A percentile compares a stretch with the other conserved stretches of the same genome.
phyloP scores from a whole-genome alignment of 2,329 filamentous ascomycete species.

The Plectosphaerella sp. region DNA sequence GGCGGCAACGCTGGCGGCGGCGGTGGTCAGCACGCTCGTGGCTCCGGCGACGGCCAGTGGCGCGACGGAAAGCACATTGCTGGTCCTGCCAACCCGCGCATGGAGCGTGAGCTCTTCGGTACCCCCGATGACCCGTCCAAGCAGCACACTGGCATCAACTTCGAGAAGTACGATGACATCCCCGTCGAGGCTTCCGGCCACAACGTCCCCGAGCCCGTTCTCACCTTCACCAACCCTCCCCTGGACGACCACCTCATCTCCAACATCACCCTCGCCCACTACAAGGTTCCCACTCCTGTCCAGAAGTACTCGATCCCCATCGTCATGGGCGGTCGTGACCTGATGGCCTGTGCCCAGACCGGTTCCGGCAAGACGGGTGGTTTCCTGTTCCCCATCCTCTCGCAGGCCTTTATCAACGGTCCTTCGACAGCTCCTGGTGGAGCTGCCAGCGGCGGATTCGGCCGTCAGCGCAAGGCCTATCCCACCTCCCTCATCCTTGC shows the following conservation, averaged over 20 bases:
- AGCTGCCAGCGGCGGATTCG: slow-evolving; percentile 66
- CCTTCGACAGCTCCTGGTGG: slow-evolving; percentile 65
- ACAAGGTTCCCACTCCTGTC: slow-evolving; percentile 93
- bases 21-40: slow-evolving; percentile 56
- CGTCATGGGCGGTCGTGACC: slow-evolving; percentile 93
- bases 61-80: slow-evolving; percentile 93
- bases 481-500: slow-evolving; percentile 94
- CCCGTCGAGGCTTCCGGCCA: slow-evolving; percentile 95
- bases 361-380: slow-evolving; percentile 99
- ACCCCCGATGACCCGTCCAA: slow-evolving; percentile 86
- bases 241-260: slow-evolving; percentile 87
- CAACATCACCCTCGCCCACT: slow-evolving; percentile 92
- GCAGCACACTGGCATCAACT: slow-evolving; percentile 98
- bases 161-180: slow-evolving; percentile 99
- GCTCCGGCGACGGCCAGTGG: slow-evolving; percentile 95
- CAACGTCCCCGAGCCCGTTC: slow-evolving; percentile 87
- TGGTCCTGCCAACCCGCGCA: slow-evolving; percentile 78
- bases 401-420: slow-evolving; percentile 91
- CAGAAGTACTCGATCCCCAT: slow-evolving; percentile 99
- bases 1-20: slow-evolving; percentile 45
- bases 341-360: slow-evolving; percentile 99
- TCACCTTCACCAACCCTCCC: slow-evolving; percentile 87
- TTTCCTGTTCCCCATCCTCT: slow-evolving; percentile 98
- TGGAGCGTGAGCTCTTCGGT: slow-evolving; percentile 96
- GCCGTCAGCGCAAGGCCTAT: slow-evolving; percentile 95